A percentile compares a stretch with the other conserved stretches of the same genome.
phyloP scores from a whole-genome alignment of 768 basidiomycete species.

The Candolleomyces aberdarensis region DNA sequence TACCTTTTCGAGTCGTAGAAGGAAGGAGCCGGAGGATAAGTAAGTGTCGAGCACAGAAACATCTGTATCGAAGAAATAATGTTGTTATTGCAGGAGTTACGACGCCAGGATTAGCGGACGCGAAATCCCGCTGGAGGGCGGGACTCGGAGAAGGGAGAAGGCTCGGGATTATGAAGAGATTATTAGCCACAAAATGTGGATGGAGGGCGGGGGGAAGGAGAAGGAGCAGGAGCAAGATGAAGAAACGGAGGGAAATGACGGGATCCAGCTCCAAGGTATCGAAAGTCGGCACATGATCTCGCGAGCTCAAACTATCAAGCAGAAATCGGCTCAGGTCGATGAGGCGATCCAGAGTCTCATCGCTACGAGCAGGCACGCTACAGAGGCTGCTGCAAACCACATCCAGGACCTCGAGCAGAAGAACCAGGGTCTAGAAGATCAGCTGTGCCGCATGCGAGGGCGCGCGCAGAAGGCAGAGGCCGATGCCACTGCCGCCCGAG shows the following conservation, averaged over 20 bases:
- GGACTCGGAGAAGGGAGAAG: neutral
- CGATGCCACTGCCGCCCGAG: neutral
- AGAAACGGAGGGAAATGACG: neutral
- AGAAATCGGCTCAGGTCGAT: neutral
- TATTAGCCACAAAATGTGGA: neutral
- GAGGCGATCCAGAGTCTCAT: neutral
- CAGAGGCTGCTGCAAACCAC: slow-evolving; percentile 1
- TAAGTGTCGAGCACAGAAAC: neutral
- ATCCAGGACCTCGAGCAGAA: neutral
- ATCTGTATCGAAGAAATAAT: neutral
- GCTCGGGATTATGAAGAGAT: too few relatives aligned
- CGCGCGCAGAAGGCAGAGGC: neutral
- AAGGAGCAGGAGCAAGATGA: neutral
- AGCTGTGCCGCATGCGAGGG: neutral
- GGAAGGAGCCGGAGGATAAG: neutral
- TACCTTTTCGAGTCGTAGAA: neutral
- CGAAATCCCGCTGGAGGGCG: neutral
- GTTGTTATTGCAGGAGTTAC: neutral
- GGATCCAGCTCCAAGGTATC: neutral
- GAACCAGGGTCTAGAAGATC: neutral
- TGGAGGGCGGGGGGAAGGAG: neutral
- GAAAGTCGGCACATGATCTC: neutral
- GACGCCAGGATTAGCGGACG: neutral
- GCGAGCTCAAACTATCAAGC: neutral
- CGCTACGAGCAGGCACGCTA: neutral